Evolutionary conservation across 176 grass and related monocot species (phyloP).

Genomic region (Eragrostis curvula): DNA sequence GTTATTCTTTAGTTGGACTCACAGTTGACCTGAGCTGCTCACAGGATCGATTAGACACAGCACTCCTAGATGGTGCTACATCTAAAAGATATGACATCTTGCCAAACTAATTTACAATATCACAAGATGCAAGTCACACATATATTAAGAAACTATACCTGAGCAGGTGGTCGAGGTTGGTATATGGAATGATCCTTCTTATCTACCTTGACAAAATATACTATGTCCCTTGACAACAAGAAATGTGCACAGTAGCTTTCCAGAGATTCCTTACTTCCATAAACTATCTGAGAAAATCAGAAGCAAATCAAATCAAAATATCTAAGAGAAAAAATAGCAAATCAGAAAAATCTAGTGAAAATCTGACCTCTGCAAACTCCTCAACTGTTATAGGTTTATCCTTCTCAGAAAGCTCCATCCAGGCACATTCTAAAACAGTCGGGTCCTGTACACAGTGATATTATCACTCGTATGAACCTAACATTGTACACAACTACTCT

Average conservation of each 20-base stretch:
- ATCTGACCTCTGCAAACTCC: constrained; percentile 85
- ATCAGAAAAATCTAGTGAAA: neutral
- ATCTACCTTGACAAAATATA: constrained; percentile 81
- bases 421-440: constrained; percentile 85
- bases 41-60: constrained; percentile 24
- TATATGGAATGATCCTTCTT: constrained; percentile 75
- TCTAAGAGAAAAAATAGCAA: constrained; percentile 4
- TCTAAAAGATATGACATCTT: neutral
- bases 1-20: neutral
- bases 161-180: constrained; percentile 72
- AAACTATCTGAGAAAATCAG: constrained; percentile 72
- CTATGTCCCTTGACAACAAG: constrained; percentile 87
- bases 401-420: constrained; percentile 90
- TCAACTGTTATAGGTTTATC: constrained; percentile 83
- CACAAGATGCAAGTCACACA: neutral
- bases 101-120: constrained; percentile 4
- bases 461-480: constrained; percentile 17
- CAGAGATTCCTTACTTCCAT: constrained; percentile 78
- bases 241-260: constrained; percentile 94
- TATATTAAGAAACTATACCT: constrained; percentile 71
- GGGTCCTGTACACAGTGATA: constrained; percentile 62
- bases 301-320: constrained; percentile 28
- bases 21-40: neutral
- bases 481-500: constrained; percentile 4
- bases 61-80: neutral